A percentile compares a stretch with the other conserved stretches of the same genome.
Conservation (phyloP, 768 basidiomycete species). For the Boletus rubropictus region DNA sequence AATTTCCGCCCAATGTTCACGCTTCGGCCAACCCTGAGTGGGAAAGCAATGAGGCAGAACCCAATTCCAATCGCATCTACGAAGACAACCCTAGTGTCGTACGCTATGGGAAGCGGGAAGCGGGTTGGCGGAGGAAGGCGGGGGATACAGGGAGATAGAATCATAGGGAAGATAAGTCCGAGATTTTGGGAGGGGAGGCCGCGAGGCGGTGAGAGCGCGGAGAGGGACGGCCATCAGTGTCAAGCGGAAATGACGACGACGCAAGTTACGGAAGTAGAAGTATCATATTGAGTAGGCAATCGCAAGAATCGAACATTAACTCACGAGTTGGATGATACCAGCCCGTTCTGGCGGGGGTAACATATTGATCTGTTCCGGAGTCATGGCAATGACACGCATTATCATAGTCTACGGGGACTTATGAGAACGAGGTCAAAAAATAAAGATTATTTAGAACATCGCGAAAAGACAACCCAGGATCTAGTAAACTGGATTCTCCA, state of each 20-base stretch:
- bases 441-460: not conserved
- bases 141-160: constrained; percentile 5
- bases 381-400: constrained; percentile 74
- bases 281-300: constrained; percentile 10
- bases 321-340: constrained; percentile 77
- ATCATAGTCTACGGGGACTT: constrained; percentile 54
- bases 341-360: constrained; percentile 69
- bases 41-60: constrained; percentile 1
- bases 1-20: constrained; percentile 6
- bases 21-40: constrained; percentile 5
- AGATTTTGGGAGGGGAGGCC: constrained; percentile 3
- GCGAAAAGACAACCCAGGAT: not conserved
- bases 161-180: constrained; percentile 9
- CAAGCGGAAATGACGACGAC: constrained; percentile 19
- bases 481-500: not conserved
- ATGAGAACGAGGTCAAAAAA: constrained; percentile 12
- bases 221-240: constrained; percentile 22
- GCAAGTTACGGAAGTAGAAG: constrained; percentile 4
- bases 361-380: constrained; percentile 74
- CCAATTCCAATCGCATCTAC: constrained; percentile 15
- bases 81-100: constrained; percentile 29
- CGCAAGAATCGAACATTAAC: constrained; percentile 28
- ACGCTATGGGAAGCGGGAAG: constrained; percentile 19
- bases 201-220: constrained; percentile 12
- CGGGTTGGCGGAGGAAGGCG: constrained; percentile 13